Percentiles rank a stretch among this genome's conserved stretches.
phyloP scores from a whole-genome alignment of 2,329 filamentous ascomycete species.

The Karstenula rhodostoma region DNA sequence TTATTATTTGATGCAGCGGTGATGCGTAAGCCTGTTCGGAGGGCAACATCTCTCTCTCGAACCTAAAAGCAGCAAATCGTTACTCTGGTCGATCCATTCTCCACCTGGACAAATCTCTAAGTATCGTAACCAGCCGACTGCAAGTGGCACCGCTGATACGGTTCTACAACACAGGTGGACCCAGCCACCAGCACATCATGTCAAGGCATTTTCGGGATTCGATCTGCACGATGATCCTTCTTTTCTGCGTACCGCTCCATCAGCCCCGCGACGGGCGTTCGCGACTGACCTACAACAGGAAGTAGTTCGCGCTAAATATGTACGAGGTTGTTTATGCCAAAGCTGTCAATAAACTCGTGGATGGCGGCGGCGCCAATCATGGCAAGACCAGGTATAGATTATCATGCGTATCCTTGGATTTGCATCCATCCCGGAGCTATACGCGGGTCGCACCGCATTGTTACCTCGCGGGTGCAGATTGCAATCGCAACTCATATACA shows the following conservation, averaged over 20 bases:
- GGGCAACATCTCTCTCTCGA: background rate
- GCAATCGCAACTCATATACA: background rate
- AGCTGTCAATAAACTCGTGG: slow-evolving; percentile 9
- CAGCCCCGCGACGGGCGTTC: background rate
- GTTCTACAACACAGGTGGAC: background rate
- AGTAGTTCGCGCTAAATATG: slow-evolving; percentile 1
- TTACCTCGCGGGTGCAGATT: background rate
- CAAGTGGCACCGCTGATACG: background rate
- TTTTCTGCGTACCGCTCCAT: background rate
- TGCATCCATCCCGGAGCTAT: background rate
- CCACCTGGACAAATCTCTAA: background rate
- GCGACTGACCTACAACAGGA: background rate
- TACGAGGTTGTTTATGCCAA: background rate
- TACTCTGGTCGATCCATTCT: background rate
- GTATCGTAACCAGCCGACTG: background rate
- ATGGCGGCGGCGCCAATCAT: background rate
- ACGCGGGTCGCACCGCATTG: slow-evolving; percentile 1
- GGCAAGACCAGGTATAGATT: background rate
- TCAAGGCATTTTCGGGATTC: background rate
- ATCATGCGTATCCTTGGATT: slow-evolving; percentile 1
- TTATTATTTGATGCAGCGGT: background rate
- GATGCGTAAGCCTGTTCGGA: background rate
- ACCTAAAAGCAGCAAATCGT: background rate
- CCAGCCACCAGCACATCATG: background rate
- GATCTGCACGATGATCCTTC: background rate